These are phyloP conservation scores for Colletotrichum sp. DNA, from an alignment of 2,329 filamentous ascomycete genomes.

Conservation along the genomic window DNA sequence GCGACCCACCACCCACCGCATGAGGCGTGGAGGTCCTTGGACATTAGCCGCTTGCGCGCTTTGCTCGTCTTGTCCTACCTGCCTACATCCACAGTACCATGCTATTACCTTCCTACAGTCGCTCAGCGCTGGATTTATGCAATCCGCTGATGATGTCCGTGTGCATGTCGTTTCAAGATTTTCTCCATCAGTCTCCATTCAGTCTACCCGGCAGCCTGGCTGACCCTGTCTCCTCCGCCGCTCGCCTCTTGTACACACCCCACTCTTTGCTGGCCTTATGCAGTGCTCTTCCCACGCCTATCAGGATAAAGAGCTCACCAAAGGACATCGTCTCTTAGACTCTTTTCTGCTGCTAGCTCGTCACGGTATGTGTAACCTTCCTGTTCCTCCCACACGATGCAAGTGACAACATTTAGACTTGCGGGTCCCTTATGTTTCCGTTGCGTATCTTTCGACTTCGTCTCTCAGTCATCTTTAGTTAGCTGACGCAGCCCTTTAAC, in stretches of 20 bases:
- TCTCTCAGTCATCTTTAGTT: background rate
- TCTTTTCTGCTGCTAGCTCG: background rate
- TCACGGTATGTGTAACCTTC: constrained; percentile 13
- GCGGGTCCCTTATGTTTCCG: background rate
- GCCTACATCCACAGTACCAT: background rate
- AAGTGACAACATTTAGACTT: constrained; percentile 11
- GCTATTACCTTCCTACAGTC: background rate
- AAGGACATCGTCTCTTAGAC: background rate
- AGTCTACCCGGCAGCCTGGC: background rate
- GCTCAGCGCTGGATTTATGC: constrained; percentile 7
- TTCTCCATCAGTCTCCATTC: constrained; percentile 5
- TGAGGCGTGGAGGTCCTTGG: constrained; percentile 3
- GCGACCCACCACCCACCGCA: constrained; percentile 13
- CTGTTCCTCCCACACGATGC: background rate
- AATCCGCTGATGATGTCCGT: constrained; percentile 3
- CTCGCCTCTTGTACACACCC: constrained; percentile 14
- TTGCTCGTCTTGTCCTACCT: background rate
- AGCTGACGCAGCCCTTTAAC: background rate
- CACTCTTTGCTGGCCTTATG: constrained; percentile 14
- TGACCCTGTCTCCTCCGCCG: background rate
- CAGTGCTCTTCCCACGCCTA: constrained; percentile 12
- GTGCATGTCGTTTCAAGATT: constrained; percentile 7
- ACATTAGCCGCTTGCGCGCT: constrained; percentile 11
- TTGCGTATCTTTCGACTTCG: background rate
- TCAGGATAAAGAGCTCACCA: constrained; percentile 7